Evolutionary conservation across 495 filamentous ascomycete species (phyloP).

Genomic region (Durotheca rogersii): DNA sequence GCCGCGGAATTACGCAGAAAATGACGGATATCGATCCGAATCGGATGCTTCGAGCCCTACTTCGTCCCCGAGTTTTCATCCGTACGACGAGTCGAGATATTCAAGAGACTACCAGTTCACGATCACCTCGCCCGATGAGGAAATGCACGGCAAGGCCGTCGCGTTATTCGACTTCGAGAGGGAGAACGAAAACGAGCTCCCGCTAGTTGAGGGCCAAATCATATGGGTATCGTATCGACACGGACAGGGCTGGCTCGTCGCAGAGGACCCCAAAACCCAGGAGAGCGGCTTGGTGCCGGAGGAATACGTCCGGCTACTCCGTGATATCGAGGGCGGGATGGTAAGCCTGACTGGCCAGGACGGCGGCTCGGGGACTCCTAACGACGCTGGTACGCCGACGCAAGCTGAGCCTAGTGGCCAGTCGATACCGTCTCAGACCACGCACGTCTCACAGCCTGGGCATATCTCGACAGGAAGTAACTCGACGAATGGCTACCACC

Average conservation of each 20-base stretch:
- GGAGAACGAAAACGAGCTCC: constrained; percentile 96
- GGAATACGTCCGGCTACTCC: constrained; percentile 90
- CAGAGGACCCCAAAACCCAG: constrained; percentile 89
- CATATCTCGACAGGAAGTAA: constrained; percentile 47
- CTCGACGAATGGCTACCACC: constrained; percentile 58
- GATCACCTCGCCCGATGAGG: constrained; percentile 92
- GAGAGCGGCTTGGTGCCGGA: constrained; percentile 88
- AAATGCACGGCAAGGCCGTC: constrained; percentile 96
- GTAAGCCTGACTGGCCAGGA: constrained; percentile 52
- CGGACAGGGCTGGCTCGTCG: constrained; percentile 95
- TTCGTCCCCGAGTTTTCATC: constrained; percentile 52
- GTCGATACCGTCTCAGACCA: constrained; percentile 17
- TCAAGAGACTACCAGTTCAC: constrained; percentile 92
- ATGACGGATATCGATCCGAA: constrained; percentile 55
- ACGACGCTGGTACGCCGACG: constrained; percentile 56
- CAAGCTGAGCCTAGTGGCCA: constrained; percentile 51
- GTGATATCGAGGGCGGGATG: constrained; percentile 78
- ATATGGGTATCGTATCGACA: constrained; percentile 96
- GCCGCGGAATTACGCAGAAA: constrained; percentile 59
- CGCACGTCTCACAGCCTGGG: constrained; percentile 32
- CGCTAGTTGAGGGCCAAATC: constrained; percentile 88
- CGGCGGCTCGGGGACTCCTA: constrained; percentile 45
- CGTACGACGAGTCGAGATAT: constrained; percentile 66
- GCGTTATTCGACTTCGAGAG: constrained; percentile 92
- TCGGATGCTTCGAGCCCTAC: constrained; percentile 60